phyloP scores from a whole-genome alignment of 352 stramenopile genomes.

The Thraustochytrium striatum region DNA sequence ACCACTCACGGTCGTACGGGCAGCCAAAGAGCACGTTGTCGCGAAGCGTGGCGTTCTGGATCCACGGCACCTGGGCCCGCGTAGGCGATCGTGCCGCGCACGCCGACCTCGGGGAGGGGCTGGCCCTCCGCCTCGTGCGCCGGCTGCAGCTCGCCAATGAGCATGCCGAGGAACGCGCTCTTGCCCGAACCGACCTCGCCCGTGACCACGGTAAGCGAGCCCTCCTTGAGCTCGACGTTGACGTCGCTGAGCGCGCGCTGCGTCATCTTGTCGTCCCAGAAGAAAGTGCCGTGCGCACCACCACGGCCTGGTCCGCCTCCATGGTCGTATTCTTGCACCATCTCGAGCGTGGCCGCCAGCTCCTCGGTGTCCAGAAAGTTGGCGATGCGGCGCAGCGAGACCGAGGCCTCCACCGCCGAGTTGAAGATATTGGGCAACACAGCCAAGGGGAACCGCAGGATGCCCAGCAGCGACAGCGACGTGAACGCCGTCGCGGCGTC shows the following conservation, averaged over 20 bases:
- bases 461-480: conserved; percentile 26
- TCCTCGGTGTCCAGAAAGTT: conserved; percentile 26
- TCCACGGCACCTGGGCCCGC: conserved; percentile 88
- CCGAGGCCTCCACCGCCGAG: conserved; percentile 31
- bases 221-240: conserved; percentile 39
- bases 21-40: conserved; percentile 94
- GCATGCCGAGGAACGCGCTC: conserved; percentile 81
- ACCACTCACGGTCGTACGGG: conserved; percentile 66
- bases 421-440: conserved; percentile 47
- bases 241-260: conserved; percentile 48
- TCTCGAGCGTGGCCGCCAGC: not conserved
- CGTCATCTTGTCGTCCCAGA: conserved; percentile 32
- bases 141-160: conserved; percentile 77
- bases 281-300: conserved; percentile 48
- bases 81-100: conserved; percentile 84
- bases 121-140: conserved; percentile 45
- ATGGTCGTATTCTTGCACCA: not conserved
- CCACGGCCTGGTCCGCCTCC: too few species aligned
- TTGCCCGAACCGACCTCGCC: conserved; percentile 90
- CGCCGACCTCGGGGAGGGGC: conserved; percentile 62
- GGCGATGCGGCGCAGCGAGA: conserved; percentile 32
- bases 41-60: conserved; percentile 88
- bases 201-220: conserved; percentile 73
- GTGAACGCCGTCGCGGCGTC: conserved; percentile 42
- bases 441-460: conserved; percentile 42